Evolutionary conservation across 805 yeast species (phyloP), one percentile per base, ranked within the genome.

Genomic region (Pichia manshurica): DNA sequence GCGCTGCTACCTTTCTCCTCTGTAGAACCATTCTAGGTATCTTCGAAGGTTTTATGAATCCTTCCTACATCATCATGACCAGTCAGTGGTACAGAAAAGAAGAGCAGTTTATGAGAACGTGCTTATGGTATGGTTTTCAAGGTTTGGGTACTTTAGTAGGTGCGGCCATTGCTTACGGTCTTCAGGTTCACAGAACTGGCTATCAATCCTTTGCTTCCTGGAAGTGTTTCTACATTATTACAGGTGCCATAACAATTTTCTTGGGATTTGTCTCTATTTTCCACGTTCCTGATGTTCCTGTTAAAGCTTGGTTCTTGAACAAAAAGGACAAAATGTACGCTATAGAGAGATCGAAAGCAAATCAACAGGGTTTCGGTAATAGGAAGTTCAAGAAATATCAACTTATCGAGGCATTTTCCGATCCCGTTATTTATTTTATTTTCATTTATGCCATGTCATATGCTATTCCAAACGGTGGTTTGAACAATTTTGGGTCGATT

Each of bases 171-270:
- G 79, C 84, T 1, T 79, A 79, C 54, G 83, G 81, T n/a, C 63
- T 52, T 22, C 43, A 39, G 8, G 33, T 29, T 17, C 32, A 32
- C 19, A 29, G 44, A 16, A 39, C 28, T 17, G 54, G 44, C 17
- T 16, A 36, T 19, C 45, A 51, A 19, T 29, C 51, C 1, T 29
- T 79, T 5, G 69, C 63, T 3, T 70, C 82, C 3, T 85, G 90
- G 90, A 78, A 75, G 57, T 59, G 78, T 12, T 61, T 81, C 4
- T 84, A 74, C 59, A 64, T 84, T 42, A 68, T 82, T 29, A 72
- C 77, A 37, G 95, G 93, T 13, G 58, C 70, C 6, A 69, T 78
- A 47, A 81, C 87, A 3, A 61, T 80, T 7, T 57, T 73, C 10
- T 56, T 78, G 12, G 84, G 84, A 5, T 44, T 73, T 9, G 47